A percentile compares a stretch with the other conserved stretches of the same genome.
Evolutionary conservation across 1,284 basidiomycete species (phyloP).

Genomic region (Rhodotorula glutinis): DNA sequence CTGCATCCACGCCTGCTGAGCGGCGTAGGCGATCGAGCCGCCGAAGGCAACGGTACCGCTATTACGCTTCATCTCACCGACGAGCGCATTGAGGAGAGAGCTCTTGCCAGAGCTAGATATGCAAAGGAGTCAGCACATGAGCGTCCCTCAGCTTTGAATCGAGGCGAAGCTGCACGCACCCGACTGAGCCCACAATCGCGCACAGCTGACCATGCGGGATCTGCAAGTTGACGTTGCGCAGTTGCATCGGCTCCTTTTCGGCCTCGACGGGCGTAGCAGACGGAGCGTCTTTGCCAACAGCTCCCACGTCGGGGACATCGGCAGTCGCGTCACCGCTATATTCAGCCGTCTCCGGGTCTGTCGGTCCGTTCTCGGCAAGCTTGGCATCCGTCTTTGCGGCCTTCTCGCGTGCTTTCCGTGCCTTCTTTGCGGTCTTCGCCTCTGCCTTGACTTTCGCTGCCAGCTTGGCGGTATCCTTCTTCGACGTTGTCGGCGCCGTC

Average conservation of each 20-base stretch:
- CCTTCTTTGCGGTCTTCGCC: constrained; percentile 38
- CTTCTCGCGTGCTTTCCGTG: constrained; percentile 32
- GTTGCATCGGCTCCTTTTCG: constrained; percentile 51
- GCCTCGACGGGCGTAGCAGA: neutral
- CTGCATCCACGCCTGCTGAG: constrained; percentile 80
- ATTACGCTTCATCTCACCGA: constrained; percentile 67
- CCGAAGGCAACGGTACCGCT: constrained; percentile 54
- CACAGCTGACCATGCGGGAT: constrained; percentile 61
- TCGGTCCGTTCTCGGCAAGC: constrained; percentile 16
- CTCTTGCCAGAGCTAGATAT: constrained; percentile 53
- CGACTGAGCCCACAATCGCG: constrained; percentile 66
- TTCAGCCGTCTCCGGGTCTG: constrained; percentile 16
- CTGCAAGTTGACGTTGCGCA: constrained; percentile 57
- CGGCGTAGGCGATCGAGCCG: constrained; percentile 43
- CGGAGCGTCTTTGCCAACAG: constrained; percentile 1
- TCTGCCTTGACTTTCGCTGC: constrained; percentile 22
- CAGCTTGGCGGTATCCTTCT: constrained; percentile 41
- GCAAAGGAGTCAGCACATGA: too few species aligned
- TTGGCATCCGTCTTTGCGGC: constrained; percentile 24
- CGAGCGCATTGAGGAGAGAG: constrained; percentile 65
- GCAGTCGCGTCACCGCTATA: constrained; percentile 15
- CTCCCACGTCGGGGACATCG: constrained; percentile 5
- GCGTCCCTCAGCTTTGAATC: too few species aligned
- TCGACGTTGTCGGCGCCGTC: constrained; percentile 51
- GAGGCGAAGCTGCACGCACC: constrained; percentile 25